Conservation (phyloP, 1,139 yeast species). For the Meyerozyma guilliermondii region DNA sequence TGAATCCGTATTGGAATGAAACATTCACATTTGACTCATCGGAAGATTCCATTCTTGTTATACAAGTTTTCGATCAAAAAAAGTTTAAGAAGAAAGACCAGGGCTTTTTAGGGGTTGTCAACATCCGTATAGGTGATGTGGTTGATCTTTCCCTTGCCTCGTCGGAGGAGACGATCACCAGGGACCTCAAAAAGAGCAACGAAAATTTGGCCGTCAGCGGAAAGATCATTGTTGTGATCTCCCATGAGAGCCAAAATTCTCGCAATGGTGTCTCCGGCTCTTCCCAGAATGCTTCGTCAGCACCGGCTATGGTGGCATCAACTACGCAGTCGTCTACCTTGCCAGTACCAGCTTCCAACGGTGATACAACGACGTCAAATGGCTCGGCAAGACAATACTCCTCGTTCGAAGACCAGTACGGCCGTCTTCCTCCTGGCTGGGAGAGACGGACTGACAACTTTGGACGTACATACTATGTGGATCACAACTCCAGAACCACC, state of each 20-base stretch:
- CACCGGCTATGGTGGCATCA: conserved; percentile 15
- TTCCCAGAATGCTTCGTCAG: conserved; percentile 14
- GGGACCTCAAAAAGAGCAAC: conserved; percentile 87
- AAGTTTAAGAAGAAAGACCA: conserved; percentile 97
- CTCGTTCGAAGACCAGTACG: conserved; percentile 94
- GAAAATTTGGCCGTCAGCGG: conserved; percentile 93
- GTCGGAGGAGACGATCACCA: conserved; percentile 82
- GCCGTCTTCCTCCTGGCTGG: conserved; percentile 98
- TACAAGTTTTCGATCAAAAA: conserved; percentile 95
- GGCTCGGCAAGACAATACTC: conserved; percentile 56
- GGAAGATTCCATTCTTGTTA: conserved; percentile 82
- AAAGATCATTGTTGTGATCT: conserved; percentile 72
- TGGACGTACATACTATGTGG: conserved; percentile 96
- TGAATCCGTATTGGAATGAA: conserved; percentile 98
- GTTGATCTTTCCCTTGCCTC: conserved; percentile 59
- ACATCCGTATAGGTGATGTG: conserved; percentile 84
- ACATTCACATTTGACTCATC: conserved; percentile 71
- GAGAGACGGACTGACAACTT: conserved; percentile 96
- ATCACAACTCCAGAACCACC: conserved; percentile 94
- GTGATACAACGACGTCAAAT: conserved; percentile 7
- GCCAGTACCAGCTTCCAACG: conserved; percentile 11
- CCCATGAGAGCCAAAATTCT: conserved; percentile 27
- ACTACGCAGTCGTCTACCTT: conserved; percentile 11
- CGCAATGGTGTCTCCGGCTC: conserved; percentile 9
- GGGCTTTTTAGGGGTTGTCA: conserved; percentile 96